phyloP scores from a whole-genome alignment of 169 alveolate genomes.

The Nephromyces sp. region DNA sequence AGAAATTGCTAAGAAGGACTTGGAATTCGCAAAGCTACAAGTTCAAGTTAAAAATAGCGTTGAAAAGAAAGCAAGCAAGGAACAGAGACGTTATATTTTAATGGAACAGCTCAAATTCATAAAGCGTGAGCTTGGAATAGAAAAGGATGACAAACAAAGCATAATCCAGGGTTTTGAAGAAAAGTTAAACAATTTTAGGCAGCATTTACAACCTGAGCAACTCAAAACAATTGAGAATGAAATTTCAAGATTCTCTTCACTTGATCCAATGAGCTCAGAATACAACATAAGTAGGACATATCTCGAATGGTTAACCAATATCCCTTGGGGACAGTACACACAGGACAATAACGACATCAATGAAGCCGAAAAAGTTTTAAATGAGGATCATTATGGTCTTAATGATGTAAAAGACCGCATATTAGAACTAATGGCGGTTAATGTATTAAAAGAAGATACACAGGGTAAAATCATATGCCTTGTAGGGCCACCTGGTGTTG shows the following conservation, averaged over 20 bases:
- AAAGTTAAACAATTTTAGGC: too few species aligned
- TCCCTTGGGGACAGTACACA: slow-evolving; percentile 58
- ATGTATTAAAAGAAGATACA: slow-evolving; percentile 40
- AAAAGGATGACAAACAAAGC: slow-evolving; percentile 58
- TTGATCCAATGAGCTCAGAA: slow-evolving; percentile 59
- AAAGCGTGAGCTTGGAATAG: slow-evolving; percentile 63
- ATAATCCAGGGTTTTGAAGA: slow-evolving; percentile 42
- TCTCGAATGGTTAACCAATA: slow-evolving; percentile 50
- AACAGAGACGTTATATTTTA: slow-evolving; percentile 55
- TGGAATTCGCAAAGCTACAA: slow-evolving; percentile 53
- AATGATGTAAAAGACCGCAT: slow-evolving; percentile 80
- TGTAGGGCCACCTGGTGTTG: slow-evolving; percentile 93
- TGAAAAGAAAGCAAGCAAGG: slow-evolving; percentile 56
- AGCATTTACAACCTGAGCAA: too few species aligned
- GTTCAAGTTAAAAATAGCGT: slow-evolving; percentile 50
- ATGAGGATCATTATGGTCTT: slow-evolving; percentile 82
- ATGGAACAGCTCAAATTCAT: slow-evolving; percentile 60
- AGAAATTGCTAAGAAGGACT: slow-evolving; percentile 58
- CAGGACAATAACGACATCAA: slow-evolving; percentile 30
- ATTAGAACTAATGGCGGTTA: slow-evolving; percentile 86
- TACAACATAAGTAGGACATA: slow-evolving; percentile 52
- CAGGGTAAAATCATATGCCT: slow-evolving; percentile 82
- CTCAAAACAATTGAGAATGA: slow-evolving; percentile 51
- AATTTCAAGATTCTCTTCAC: slow-evolving; percentile 39
- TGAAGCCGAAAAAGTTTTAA: slow-evolving; percentile 41